Conservation (phyloP, 345 rosid genomes). For the Firmiana major region DNA sequence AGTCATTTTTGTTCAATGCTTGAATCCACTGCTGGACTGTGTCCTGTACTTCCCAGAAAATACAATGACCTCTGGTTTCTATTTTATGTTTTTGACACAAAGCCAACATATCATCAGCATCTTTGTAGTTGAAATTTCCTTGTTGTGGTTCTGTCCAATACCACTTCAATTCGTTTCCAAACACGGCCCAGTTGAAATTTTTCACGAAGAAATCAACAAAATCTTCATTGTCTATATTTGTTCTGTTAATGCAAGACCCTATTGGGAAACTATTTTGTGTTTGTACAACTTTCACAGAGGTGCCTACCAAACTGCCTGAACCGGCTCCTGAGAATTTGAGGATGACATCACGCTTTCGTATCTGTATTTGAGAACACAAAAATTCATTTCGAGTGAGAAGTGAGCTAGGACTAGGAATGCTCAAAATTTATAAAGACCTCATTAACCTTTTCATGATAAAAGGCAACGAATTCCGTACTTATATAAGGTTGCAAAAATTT, state of each 20-base stretch:
- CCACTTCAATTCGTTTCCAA: conserved; percentile 95
- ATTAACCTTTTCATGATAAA: not conserved
- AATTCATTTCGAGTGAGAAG: conserved; percentile 1
- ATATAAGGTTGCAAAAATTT: not conserved
- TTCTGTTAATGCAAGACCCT: conserved; percentile 80
- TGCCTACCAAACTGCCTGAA: conserved; percentile 38
- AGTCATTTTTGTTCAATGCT: conserved; percentile 49
- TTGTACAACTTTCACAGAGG: conserved; percentile 57
- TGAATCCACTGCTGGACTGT: conserved; percentile 79
- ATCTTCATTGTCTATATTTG: conserved; percentile 86
- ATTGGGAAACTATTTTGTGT: conserved; percentile 68
- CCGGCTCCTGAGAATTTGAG: conserved; percentile 57
- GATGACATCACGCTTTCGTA: conserved; percentile 73
- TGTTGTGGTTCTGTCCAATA: conserved; percentile 87
- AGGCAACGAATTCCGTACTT: not conserved
- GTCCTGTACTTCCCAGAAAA: conserved; percentile 94
- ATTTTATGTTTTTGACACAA: conserved; percentile 56
- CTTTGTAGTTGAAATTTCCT: conserved; percentile 72
- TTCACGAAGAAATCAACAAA: conserved; percentile 70
- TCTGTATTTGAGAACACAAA: conserved; percentile 39
- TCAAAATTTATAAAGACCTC: not conserved
- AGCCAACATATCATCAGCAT: conserved; percentile 86
- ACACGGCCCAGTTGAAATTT: conserved; percentile 91
- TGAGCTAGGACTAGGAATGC: not conserved
- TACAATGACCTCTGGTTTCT: conserved; percentile 78